Evolutionary conservation across 805 yeast species (phyloP), one percentile per base, ranked within the genome.

Genomic region (Yamadazyma scolyti): DNA sequence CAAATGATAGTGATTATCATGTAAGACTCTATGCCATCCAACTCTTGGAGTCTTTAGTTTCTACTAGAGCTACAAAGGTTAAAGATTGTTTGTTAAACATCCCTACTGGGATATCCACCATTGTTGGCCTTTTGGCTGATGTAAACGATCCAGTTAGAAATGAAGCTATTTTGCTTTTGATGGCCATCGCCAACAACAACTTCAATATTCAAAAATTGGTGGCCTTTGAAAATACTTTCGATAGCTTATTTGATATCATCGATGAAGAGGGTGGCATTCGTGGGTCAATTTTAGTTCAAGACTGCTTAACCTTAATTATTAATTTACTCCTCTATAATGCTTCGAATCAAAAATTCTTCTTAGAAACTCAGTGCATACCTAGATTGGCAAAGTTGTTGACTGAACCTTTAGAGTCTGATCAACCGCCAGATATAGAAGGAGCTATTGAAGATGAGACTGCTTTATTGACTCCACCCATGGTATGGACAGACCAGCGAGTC

Each of bases 141-240:
- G 32, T 39, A 7, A 47, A 84, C 41, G 97, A 90, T 39, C 95
- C 94, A 11, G 76, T 93, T 6, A 69, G 97, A 46, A 89, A 90
- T 53, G 95, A 93, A 56, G 77, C 93, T 3, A 79, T 90, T 21
- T 58, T 90, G 30, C 62, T 94, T n/a, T 63, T 94, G 30, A 80
- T 83, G 79, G 81, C 88, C 8, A 68, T 93, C 3, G 94, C 79
- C 9, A 79, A 80, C 44, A 82, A 84, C 37, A 85, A 87, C 46
- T 76, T 79, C 37, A 90, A 86, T 53, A 79, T 90, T 19, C 98
- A 93, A 53, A 89, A 88, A 48, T 62, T 93, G 12, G 94, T 94
- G 7, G 98, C 95, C 0, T 93, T 93, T 51, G 97, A 93, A 52
- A 89, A 86, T 44, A 82, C 94, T 0, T 89, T 93, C 50, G 96